Evolutionary conservation across 164 flowering plant species (phyloP).

Genomic region (Houttuynia cordata): DNA sequence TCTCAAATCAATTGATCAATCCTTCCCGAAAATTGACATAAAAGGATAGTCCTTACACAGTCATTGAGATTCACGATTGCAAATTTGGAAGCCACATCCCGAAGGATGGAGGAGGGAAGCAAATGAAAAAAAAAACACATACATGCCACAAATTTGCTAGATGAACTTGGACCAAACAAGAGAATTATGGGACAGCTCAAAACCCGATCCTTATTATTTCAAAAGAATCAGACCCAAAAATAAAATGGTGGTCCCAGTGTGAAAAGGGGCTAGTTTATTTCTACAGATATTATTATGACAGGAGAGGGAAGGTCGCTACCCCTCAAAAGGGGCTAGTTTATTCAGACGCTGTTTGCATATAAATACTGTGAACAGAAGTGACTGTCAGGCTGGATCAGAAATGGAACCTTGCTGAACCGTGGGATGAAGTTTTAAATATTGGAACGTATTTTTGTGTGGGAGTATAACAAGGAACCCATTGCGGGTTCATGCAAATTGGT

Average conservation of each 20-base stretch:
- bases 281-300: not conserved
- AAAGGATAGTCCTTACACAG: not conserved
- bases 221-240: constrained; percentile 15
- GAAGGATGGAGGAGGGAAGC: not conserved
- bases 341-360: constrained; percentile 1
- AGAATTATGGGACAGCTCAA: not conserved
- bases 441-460: constrained; percentile 1
- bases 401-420: constrained; percentile 18
- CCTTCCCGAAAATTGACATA: no score
- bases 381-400: constrained; percentile 13
- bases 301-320: not conserved
- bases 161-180: not conserved
- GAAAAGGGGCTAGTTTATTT: constrained; percentile 2
- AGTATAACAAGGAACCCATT: constrained; percentile 1
- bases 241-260: constrained; percentile 19
- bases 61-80: not conserved
- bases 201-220: constrained; percentile 9
- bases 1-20: no score
- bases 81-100: not conserved
- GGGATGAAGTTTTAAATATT: constrained; percentile 3
- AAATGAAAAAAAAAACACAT: not conserved
- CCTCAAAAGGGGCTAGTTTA: not conserved
- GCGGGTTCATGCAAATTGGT: constrained; percentile 10
- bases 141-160: not conserved
- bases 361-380: not conserved